Evolutionary conservation across 179 eudicot species (phyloP).

Genomic region (Actinidia chinensis): DNA sequence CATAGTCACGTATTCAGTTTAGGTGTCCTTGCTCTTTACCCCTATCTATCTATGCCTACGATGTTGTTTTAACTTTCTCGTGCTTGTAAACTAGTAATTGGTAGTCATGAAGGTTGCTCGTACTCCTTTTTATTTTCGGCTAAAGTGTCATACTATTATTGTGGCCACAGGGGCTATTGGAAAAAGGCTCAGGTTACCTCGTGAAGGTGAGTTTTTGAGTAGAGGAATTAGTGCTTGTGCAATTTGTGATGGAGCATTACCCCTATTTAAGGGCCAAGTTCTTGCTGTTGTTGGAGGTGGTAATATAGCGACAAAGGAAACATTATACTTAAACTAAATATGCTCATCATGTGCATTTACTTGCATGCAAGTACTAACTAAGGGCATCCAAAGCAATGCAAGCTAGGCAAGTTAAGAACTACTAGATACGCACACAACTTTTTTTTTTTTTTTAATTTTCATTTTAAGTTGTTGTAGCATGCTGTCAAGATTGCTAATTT

Average conservation of each 20-base stretch:
- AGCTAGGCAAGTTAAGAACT: conserved; percentile 61
- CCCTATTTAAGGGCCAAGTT: conserved; percentile 91
- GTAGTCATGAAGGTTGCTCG: no score
- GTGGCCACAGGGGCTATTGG: conserved; percentile 97
- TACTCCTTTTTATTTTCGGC: conserved; percentile 37
- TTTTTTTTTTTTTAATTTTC: neutral
- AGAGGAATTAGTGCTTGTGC: conserved; percentile 99
- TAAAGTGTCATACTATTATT: conserved; percentile 79
- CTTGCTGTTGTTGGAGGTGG: conserved; percentile 99
- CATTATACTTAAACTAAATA: conserved; percentile 84
- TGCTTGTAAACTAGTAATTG: no score
- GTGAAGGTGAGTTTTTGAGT: conserved; percentile 97
- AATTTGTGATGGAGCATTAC: conserved; percentile 99
- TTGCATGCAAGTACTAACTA: conserved; percentile 74
- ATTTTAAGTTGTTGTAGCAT: neutral
- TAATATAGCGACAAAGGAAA: conserved; percentile 99
- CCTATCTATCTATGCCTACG: no score
- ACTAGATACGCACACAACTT: neutral
- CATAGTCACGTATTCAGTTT: no score
- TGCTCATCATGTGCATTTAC: conserved; percentile 95
- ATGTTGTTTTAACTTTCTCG: no score
- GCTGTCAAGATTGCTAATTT: no score
- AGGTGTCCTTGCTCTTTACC: no score
- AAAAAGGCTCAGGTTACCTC: conserved; percentile 75
- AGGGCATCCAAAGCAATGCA: conserved; percentile 99